These are phyloP conservation scores for Pouteria glomerata DNA, from an alignment of 148 eudicot species.

Conservation along the genomic window DNA sequence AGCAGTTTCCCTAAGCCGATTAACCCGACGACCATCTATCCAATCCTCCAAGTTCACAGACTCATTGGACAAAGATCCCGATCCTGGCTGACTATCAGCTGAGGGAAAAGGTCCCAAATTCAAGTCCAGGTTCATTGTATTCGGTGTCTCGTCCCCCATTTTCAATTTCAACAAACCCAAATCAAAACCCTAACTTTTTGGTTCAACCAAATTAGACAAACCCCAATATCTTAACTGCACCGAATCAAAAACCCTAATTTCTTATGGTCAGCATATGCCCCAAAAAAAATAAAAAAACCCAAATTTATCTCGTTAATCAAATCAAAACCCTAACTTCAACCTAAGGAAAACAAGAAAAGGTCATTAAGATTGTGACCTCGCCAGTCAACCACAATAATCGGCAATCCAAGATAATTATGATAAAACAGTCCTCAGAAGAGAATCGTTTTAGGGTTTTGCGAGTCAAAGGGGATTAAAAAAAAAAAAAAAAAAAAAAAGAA, in stretches of 20 bases:
- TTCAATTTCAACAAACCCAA: slow-evolving; percentile 5
- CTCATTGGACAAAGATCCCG: slow-evolving; percentile 27
- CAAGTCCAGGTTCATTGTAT: slow-evolving; percentile 78
- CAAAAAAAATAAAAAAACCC: slow-evolving; percentile 3
- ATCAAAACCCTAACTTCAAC: slow-evolving; percentile 8
- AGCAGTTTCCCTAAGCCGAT: slow-evolving; percentile 38
- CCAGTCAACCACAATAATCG: not conserved
- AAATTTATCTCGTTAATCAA: not conserved
- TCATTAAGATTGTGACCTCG: not conserved
- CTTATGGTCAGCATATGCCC: not conserved
- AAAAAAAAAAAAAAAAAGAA: not conserved
- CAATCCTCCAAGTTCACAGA: slow-evolving; percentile 47
- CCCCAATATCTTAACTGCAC: not conserved
- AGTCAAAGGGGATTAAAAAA: not conserved
- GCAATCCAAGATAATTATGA: not conserved
- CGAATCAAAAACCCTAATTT: slow-evolving; percentile 1
- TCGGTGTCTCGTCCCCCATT: slow-evolving; percentile 66
- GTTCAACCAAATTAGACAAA: slow-evolving; percentile 1
- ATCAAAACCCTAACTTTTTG: not conserved
- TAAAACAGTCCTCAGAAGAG: not conserved
- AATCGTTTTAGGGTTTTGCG: not conserved
- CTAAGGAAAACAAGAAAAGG: not conserved
- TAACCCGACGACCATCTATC: slow-evolving; percentile 27
- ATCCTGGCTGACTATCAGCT: slow-evolving; percentile 29
- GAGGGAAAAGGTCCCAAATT: slow-evolving; percentile 64